Conservation (phyloP, 2,329 filamentous ascomycete species). For the Lasiodiplodia sp. region DNA sequence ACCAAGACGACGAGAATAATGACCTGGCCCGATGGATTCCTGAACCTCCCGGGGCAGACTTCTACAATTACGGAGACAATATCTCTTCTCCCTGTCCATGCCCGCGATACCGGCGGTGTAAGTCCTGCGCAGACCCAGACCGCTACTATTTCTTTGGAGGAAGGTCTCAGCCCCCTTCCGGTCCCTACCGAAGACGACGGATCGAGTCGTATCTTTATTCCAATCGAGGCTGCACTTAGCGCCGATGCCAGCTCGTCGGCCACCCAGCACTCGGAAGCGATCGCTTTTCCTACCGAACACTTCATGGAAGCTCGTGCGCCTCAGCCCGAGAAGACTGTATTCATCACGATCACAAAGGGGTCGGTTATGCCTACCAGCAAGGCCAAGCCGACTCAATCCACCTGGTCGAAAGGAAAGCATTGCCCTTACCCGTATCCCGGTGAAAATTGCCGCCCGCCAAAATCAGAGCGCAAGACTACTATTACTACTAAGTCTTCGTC, state of each 20-base stretch:
- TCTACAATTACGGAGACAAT: not conserved
- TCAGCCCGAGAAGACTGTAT: constrained; percentile 8
- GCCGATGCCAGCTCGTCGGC: not conserved
- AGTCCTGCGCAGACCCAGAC: not conserved
- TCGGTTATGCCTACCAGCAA: not conserved
- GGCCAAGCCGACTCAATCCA: not conserved
- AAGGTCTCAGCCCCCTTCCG: not conserved
- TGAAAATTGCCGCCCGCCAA: constrained; percentile 6
- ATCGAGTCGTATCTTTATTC: not conserved
- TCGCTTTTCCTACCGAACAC: not conserved
- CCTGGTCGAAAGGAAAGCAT: constrained; percentile 18
- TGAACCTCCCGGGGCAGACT: not conserved
- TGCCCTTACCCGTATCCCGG: constrained; percentile 24
- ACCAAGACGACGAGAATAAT: not conserved
- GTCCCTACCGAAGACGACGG: not conserved
- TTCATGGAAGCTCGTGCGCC: not conserved
- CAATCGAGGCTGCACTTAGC: not conserved
- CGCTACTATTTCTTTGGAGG: not conserved
- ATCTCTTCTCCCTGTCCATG: not conserved
- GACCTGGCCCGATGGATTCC: not conserved
- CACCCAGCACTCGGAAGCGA: not conserved
- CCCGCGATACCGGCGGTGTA: not conserved
- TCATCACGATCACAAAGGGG: constrained; percentile 11
- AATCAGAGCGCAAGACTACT: not conserved
- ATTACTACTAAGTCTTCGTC: not conserved